Evolutionary conservation across 805 yeast genomes (phyloP), one percentile per base, ranked within the genome.

Genomic region (Teunomyces stri): DNA sequence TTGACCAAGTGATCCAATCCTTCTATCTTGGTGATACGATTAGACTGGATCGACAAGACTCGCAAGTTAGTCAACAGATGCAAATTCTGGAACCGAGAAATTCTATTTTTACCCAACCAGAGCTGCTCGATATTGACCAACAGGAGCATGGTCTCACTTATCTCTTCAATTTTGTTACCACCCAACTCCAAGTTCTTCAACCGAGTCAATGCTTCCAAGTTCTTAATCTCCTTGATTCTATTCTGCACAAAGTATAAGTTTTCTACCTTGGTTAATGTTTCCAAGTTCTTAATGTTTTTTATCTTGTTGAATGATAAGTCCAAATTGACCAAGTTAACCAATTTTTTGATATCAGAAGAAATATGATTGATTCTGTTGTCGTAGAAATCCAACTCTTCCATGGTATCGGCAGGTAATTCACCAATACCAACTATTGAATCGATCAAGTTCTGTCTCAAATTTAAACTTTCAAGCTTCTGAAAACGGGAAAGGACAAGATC

Each of bases 271-370:
- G 67, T 71, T 55, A 92, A 69, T 4, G 77, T 70, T 40, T 82
- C 86, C 38, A 92, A 56, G 63, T 90, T 88, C 68, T 88, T 87
- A 59, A 92, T 87, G 62, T 85, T 87, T 57, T 86, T 84, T 60
- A 92, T 88, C 61, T 85, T 87, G 66, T 94, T 94, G 70, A 94
- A 94, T 20, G 96, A 87, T 21, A 94, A 73, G 68, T 94, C 99
- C 56, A 94, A 72, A 45, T 61, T 76, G 47, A 65, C 76, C 51
- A 90, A 66, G 33, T 80, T 77, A 2, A 61, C 66, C 54, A 89
- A 78, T 42, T 81, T 80, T 51, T 78, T 81, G 15, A 89, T 61
- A 57, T 81, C 84, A 40, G 83, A 81, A 4, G 91, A 83, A 44
- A 94, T 89, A 61, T 90, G 97, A 53, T 84, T 82, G 57, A 94